Evolutionary conservation across 202 grass and related monocot species (phyloP), one percentile per base, ranked within the genome.

Genomic region (Dendrocalamus latiflorus): DNA sequence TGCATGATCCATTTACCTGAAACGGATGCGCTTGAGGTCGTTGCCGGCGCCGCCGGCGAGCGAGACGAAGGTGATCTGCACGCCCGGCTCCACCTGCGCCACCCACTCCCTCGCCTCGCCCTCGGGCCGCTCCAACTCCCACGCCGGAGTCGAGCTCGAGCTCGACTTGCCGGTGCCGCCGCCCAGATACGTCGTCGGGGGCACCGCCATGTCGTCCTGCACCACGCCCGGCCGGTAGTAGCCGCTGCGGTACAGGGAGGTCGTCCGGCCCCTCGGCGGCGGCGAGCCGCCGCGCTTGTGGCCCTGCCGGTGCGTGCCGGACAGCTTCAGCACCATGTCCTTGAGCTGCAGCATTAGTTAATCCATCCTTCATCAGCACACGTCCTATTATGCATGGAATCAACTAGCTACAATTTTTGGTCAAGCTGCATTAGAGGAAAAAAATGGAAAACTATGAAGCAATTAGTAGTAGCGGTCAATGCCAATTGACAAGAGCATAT

Each of bases 261-360:
- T n/a, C n/a, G n/a, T n/a, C n/a, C n/a, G n/a, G n/a, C n/a, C n/a
- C n/a, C n/a, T n/a, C n/a, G n/a, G n/a, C n/a, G n/a, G n/a, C n/a
- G n/a, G n/a, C n/a, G n/a, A n/a, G n/a, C n/a, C n/a, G n/a, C n/a
- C n/a, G n/a, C n/a, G n/a, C n/a, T n/a, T n/a, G n/a, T n/a, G n/a
- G n/a, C n/a, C n/a, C 51, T 88, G 92, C 16, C 82, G 66, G 64
- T 77, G 50, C 43, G 92, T 90, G 24, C 92, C 92, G 1, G 89
- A 92, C 82, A 94, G 86, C 82, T 90, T 91, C 85, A 94, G 63
- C 80, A 94, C 92, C 89, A 94, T 94, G 78, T 94, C 92, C 89
- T 92, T 94, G 20, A 94, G 79, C 92, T 94, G 92, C 89, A 76
- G 8, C n/a, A 17, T 14, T 24, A 4, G 55, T 44, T 9, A 4